These are phyloP conservation scores for Candida tibetensis DNA, from an alignment of 805 yeast species.

Conservation along the genomic window DNA sequence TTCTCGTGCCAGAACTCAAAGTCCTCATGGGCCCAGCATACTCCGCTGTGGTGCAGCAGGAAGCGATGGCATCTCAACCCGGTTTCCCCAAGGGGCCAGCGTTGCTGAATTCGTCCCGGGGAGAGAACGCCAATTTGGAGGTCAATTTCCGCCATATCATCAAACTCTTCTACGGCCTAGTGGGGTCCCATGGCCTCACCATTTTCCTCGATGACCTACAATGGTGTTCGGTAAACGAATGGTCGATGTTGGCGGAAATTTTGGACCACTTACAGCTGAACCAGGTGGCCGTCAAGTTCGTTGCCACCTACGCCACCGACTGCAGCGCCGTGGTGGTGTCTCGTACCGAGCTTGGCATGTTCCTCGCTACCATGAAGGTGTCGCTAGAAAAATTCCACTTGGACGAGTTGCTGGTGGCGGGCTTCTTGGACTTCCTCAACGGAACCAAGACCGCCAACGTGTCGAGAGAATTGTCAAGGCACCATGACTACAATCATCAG, in stretches of 20 bases:
- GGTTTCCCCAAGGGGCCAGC: too few relatives aligned
- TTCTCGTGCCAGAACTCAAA: constrained; percentile 44
- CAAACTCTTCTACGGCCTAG: constrained; percentile 39
- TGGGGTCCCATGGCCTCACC: constrained; percentile 43
- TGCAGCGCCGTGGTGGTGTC: not conserved
- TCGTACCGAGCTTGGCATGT: not conserved
- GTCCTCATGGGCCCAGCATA: constrained; percentile 44
- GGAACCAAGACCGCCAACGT: not conserved
- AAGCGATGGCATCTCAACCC: not conserved
- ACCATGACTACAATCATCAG: not conserved
- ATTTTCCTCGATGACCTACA: constrained; percentile 47
- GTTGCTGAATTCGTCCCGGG: not conserved
- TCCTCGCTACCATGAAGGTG: not conserved
- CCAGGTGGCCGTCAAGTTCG: constrained; percentile 8
- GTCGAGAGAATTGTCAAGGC: not conserved
- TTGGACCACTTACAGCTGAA: constrained; percentile 15
- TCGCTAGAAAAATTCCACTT: not conserved
- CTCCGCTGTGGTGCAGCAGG: constrained; percentile 10
- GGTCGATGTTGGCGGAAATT: constrained; percentile 28
- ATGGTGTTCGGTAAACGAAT: constrained; percentile 37
- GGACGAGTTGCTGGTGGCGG: not conserved
- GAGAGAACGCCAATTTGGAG: constrained; percentile 30
- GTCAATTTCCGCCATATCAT: constrained; percentile 41
- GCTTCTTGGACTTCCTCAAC: not conserved
- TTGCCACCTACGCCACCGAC: constrained; percentile 8